Evolutionary conservation across 768 basidiomycete species (phyloP).

Genomic region (Mycena vitilis): DNA sequence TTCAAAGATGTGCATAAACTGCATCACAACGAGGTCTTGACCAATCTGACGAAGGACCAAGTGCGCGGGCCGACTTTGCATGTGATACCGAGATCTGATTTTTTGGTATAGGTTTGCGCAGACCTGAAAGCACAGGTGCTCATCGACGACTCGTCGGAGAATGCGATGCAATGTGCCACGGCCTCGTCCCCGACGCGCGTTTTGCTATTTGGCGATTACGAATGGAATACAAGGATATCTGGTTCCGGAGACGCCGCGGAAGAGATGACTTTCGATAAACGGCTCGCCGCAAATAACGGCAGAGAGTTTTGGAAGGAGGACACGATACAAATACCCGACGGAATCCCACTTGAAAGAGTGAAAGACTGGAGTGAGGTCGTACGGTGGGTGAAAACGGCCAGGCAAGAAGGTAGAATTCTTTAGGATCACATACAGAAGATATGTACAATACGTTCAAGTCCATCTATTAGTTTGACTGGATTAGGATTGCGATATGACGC

Average conservation of each 20-base stretch:
- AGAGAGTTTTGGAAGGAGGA: slow-evolving; percentile 70
- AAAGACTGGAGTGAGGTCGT: slow-evolving; percentile 73
- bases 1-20: slow-evolving; percentile 66
- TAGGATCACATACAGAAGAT: slow-evolving; percentile 12
- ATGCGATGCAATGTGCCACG: slow-evolving; percentile 70
- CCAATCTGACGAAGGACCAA: slow-evolving; percentile 77
- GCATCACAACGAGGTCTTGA: slow-evolving; percentile 56
- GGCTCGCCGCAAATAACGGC: slow-evolving; percentile 59
- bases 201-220: slow-evolving; percentile 80
- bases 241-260: slow-evolving; percentile 55
- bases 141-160: slow-evolving; percentile 87
- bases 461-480: no score
- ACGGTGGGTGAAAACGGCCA: slow-evolving; percentile 53
- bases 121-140: slow-evolving; percentile 72
- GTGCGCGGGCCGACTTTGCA: slow-evolving; percentile 45
- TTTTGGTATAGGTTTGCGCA: slow-evolving; percentile 64
- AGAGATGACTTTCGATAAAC: slow-evolving; percentile 65
- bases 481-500: background rate
- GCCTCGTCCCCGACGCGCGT: slow-evolving; percentile 65
- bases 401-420: slow-evolving; percentile 38
- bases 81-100: background rate
- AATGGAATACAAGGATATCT: slow-evolving; percentile 78
- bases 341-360: slow-evolving; percentile 63
- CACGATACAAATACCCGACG: slow-evolving; percentile 59
- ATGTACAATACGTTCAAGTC: background rate